Percentiles rank a stretch among this genome's conserved stretches.
These are phyloP conservation scores for Seminavis robusta DNA, from an alignment of 108 stramenopile species.

Conservation along the genomic window DNA sequence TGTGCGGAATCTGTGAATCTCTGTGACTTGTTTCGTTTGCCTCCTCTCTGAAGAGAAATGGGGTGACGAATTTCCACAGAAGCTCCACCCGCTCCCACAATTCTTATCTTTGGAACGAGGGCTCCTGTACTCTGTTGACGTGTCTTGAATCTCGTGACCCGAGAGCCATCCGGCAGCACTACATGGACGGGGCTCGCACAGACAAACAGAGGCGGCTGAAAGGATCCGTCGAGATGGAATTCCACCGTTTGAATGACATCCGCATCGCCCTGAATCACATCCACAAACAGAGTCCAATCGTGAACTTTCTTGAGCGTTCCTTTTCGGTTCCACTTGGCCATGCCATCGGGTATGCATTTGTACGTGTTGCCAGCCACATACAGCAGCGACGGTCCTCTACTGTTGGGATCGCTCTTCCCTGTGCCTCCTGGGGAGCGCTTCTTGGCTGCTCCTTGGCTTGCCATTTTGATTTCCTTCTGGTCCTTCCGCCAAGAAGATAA, in stretches of 20 bases:
- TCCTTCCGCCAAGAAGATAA: too few relatives aligned
- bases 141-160: slow-evolving; percentile 32
- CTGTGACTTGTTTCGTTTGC: background rate
- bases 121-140: slow-evolving; percentile 42
- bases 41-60: background rate
- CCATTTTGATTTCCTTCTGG: too few relatives aligned
- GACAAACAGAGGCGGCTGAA: slow-evolving; percentile 14
- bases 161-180: background rate
- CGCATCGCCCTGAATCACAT: background rate
- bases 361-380: slow-evolving; percentile 55
- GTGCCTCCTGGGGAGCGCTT: too few relatives aligned
- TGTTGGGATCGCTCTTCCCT: too few relatives aligned
- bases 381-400: too few relatives aligned
- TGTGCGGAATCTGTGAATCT: slow-evolving; percentile 28
- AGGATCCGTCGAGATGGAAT: slow-evolving; percentile 26
- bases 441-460: too few relatives aligned
- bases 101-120: slow-evolving; percentile 28
- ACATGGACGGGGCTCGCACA: slow-evolving; percentile 34
- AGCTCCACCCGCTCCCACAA: slow-evolving; percentile 45
- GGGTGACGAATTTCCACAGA: slow-evolving; percentile 8
- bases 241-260: slow-evolving; percentile 1
- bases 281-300: slow-evolving; percentile 4
- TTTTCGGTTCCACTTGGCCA: slow-evolving; percentile 15
- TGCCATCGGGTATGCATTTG: slow-evolving; percentile 13
- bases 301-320: slow-evolving; percentile 27